Base-by-base conservation (phyloP, 768 basidiomycete genomes). In the Tylopilus rubrobrunneus region DNA sequence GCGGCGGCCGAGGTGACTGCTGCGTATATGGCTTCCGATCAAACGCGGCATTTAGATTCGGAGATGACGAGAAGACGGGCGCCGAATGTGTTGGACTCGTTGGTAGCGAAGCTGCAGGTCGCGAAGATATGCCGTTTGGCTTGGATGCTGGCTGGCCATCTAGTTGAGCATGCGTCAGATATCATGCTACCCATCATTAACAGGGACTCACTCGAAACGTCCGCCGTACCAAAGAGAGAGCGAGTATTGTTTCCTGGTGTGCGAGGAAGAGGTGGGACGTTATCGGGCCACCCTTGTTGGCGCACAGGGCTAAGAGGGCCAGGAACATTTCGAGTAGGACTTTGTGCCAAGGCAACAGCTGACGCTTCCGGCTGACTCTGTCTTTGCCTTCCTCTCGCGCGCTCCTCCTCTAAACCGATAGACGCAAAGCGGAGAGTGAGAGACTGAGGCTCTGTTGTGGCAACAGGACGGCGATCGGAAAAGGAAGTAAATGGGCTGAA, bases 381-480 rank as follows among this genome's bases (percentile, higher is more conserved):
- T 37, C 19, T 43, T 27, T 66, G 42, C 31, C 43, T 58, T 17
- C 60, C 60, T 28, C 55, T 56, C 28, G 58, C 57, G 29, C 54
- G 60, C 21, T 66, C 66, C 37, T 62, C 64, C 19, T 46, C 48
- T 23, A 72, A 49, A 15, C 60, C 54, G 40, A 66, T 58, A 7
- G 69, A 56, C 27, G 71, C 71, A 49, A 73, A 60, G 46, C 71
- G 73, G 19, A 70, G 62, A 3, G 72, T 70, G 43, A 70, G 61
- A 17, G 67, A 71, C 53, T 52, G 68, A 15, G 57, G 60, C 34
- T 56, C 61, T 31, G 48, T 31, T 7, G 33, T 11, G n/a, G 57
- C 29, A 42, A 33, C 15, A 14, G 56, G 41, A 41, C 39, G 46
- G 21, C 45, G 64, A 17, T 47, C 42, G 44, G 56, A 4, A 21